Evolutionary conservation across 305 asterid species (phyloP).

Genomic region (Fraxinus ornus): DNA sequence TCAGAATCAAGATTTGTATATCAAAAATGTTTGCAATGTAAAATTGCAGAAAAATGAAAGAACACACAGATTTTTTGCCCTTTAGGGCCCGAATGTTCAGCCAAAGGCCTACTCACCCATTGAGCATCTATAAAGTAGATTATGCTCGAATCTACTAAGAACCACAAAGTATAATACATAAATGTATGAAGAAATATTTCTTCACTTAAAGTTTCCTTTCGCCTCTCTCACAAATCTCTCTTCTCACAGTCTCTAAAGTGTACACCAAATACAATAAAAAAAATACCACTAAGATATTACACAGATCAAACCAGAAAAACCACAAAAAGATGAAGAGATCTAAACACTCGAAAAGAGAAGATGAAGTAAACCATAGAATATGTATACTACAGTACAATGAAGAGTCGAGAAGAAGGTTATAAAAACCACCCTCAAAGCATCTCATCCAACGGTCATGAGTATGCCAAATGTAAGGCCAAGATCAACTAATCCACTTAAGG

Average conservation of each 20-base stretch:
- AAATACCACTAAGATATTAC: not conserved
- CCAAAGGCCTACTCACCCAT: not conserved
- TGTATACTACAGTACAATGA: no score
- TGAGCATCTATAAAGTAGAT: not conserved
- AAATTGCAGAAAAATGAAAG: no score
- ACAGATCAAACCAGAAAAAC: not conserved
- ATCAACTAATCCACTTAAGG: not conserved
- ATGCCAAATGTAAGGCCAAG: no score
- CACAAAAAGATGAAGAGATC: not conserved
- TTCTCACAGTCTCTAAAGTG: not conserved
- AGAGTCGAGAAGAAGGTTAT: no score
- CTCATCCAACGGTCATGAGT: no score
- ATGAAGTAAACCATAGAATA: no score
- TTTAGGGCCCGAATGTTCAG: not conserved
- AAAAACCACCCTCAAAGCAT: no score
- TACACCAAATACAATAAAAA: not conserved
- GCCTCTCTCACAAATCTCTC: not conserved
- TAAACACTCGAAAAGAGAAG: not conserved
- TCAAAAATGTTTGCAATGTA: no score
- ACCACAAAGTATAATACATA: no score
- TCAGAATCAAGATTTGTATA: no score
- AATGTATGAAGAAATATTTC: no score
- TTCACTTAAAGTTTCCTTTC: not conserved
- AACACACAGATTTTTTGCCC: not conserved
- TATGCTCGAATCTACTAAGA: not conserved